Evolutionary conservation across 75 land plant genomes (phyloP), one percentile per base, ranked within the genome.

Genomic region (Pinus albicaulis): DNA sequence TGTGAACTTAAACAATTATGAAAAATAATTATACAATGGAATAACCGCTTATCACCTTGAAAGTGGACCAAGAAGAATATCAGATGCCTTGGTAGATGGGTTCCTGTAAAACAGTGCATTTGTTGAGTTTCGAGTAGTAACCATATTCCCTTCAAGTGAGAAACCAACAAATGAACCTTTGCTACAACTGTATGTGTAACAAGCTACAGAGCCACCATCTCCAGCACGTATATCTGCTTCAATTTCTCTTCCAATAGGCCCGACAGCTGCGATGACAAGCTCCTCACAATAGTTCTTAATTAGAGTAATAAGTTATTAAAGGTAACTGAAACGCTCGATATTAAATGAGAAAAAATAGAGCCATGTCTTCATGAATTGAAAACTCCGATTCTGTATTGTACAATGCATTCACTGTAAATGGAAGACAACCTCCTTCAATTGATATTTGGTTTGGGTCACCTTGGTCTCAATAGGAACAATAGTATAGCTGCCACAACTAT

Each of bases 91-190:
- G 57, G 95, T 82, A 10, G 85, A 88, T 53, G 89, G 80, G 65
- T 85, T 90, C 38, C 99, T 98, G 79, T 98, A 98, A 71, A 98
- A 98, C 56, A 81, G 78, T 13, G 79, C 66, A 76, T 95, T 98
- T 63, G 86, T 87, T 34, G 76, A 72, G 20, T 82, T 70, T 23
- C 99, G 93, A n/a, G 98, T 92, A 19, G 86, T 86, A 59, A 98
- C 87, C 23, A 98, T 52, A 73, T 92, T 89, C 28, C 95, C 95
- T 76, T 98, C 91, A 25, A 98, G 74, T 16, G 98, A 92, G 73
- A 92, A 88, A 15, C 99, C 98, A 48, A 91, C 79, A 86, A 98
- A 95, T 28, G 91, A 82, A 95, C 99, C 99, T 95, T 97, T 98
- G 77, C 99, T 95, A 25, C 95, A 84, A 81, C 99, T 95, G 78